phyloP scores from a whole-genome alignment of 1,284 basidiomycete species.

The Apiotrichum veenhuisii region DNA sequence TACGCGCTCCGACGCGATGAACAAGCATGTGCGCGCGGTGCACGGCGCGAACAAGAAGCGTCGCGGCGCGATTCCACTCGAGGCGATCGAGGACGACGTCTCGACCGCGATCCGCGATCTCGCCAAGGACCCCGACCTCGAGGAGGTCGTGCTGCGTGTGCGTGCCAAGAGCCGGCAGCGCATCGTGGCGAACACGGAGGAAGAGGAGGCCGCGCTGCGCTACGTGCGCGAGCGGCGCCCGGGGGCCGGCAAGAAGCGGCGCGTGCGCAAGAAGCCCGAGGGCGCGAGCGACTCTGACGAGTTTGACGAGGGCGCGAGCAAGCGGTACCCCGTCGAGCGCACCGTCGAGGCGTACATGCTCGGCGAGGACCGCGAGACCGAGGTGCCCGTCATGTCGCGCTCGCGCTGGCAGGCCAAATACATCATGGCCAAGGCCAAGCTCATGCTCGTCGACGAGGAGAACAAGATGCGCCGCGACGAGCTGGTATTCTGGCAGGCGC shows the following conservation, averaged over 20 bases:
- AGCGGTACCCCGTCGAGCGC: slow-evolving; percentile 19
- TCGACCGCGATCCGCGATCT: slow-evolving; percentile 15
- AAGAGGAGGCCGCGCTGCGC: slow-evolving; percentile 16
- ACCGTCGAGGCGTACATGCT: slow-evolving; percentile 18
- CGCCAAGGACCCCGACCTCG: slow-evolving; percentile 19
- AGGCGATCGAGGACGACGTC: slow-evolving; percentile 15
- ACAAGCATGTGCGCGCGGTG: slow-evolving; percentile 37
- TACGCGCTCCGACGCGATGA: slow-evolving; percentile 93
- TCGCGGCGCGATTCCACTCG: background rate
- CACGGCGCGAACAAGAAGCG: slow-evolving; percentile 19
- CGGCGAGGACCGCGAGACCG: slow-evolving; percentile 19
- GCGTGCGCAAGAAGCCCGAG: slow-evolving; percentile 8
- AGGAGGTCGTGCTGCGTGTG: slow-evolving; percentile 18
- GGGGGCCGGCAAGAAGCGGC: slow-evolving; percentile 12
- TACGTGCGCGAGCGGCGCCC: slow-evolving; percentile 19
- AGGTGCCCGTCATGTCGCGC: slow-evolving; percentile 32
- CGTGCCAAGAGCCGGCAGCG: slow-evolving; percentile 9
- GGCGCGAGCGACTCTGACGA: slow-evolving; percentile 18
- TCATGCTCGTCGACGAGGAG: slow-evolving; percentile 48
- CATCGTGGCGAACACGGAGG: slow-evolving; percentile 5
- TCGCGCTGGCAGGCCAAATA: slow-evolving; percentile 39
- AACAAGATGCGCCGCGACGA: slow-evolving; percentile 39
- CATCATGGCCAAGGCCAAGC: slow-evolving; percentile 45
- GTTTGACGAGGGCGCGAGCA: slow-evolving; percentile 27
- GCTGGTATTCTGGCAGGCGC: slow-evolving; percentile 18